Evolutionary conservation across 2,329 filamentous ascomycete species (phyloP).

Genomic region (Talaromyces islandicus): DNA sequence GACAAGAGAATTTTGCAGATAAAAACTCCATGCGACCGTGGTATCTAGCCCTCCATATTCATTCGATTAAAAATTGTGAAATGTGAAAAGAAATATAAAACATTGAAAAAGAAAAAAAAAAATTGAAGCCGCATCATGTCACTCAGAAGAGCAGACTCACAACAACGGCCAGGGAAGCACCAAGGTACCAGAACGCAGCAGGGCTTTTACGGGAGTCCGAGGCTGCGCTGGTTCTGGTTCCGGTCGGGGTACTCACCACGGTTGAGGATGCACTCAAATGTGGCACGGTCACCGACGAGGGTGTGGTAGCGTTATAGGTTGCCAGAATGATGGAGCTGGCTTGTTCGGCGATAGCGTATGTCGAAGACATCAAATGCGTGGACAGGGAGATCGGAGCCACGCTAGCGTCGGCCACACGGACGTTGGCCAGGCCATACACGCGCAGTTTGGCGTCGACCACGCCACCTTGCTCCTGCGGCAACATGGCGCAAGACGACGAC

Average conservation of each 20-base stretch:
- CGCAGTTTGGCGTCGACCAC: conserved; percentile 23
- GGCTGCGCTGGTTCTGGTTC: not conserved
- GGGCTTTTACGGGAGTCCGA: not conserved
- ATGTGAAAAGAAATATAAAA: not conserved
- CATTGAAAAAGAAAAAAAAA: not conserved
- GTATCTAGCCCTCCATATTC: not conserved
- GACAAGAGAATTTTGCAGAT: not conserved
- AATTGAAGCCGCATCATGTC: not conserved
- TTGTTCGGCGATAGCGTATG: conserved; percentile 28
- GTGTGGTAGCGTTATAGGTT: conserved; percentile 14
- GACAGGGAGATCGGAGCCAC: conserved; percentile 23
- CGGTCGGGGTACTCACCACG: not conserved
- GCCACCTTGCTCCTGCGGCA: conserved; percentile 19
- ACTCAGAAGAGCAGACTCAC: not conserved
- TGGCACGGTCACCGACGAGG: not conserved
- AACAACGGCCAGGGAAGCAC: not conserved
- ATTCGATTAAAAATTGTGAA: not conserved
- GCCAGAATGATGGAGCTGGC: conserved; percentile 22
- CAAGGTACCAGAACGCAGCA: not conserved
- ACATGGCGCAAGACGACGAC: conserved; percentile 22
- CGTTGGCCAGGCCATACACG: conserved; percentile 24
- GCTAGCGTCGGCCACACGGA: conserved; percentile 25
- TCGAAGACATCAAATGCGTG: conserved; percentile 29
- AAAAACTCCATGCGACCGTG: not conserved
- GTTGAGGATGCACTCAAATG: not conserved